Percentiles rank a stretch among this genome's conserved stretches.
phyloP scores from a whole-genome alignment of 2,329 filamentous ascomycete genomes.

The Epichloe uncinata region DNA sequence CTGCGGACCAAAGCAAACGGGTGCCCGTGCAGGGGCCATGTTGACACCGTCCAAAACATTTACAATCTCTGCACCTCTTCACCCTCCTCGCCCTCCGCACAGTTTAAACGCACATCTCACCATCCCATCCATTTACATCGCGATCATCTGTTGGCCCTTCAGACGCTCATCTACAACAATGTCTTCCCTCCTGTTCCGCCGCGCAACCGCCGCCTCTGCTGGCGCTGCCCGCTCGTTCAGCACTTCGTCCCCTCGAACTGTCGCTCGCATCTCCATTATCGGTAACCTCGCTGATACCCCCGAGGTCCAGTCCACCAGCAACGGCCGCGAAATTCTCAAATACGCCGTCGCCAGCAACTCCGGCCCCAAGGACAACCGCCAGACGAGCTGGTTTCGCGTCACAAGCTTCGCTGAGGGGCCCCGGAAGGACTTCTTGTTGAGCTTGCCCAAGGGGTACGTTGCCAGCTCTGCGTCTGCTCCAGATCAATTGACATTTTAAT shows the following conservation, averaged over 20 bases:
- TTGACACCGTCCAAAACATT: too few species aligned
- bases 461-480: background rate
- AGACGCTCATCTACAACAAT: slow-evolving; percentile 14
- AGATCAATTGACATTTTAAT: too few species aligned
- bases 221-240: slow-evolving; percentile 58
- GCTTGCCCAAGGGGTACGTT: slow-evolving; percentile 73
- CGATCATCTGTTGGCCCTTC: too few species aligned
- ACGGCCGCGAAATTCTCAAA: slow-evolving; percentile 59
- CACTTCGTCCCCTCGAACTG: slow-evolving; percentile 47
- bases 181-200: slow-evolving; percentile 39
- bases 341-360: slow-evolving; percentile 62
- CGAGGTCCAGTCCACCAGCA: slow-evolving; percentile 57
- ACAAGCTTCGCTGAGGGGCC: slow-evolving; percentile 59
- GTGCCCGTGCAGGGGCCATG: too few species aligned
- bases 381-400: slow-evolving; percentile 78
- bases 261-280: slow-evolving; percentile 76
- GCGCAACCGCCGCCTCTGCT: slow-evolving; percentile 35
- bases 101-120: background rate
- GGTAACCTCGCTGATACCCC: slow-evolving; percentile 73
- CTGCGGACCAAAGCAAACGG: too few species aligned
- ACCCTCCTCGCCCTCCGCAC: background rate
- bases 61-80: background rate
- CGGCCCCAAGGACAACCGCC: slow-evolving; percentile 55
- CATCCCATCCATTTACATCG: background rate
- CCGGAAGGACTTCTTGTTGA: slow-evolving; percentile 57